Evolutionary conservation across 2,329 filamentous ascomycete species (phyloP).

Genomic region (Arthrobotrys megalospora): DNA sequence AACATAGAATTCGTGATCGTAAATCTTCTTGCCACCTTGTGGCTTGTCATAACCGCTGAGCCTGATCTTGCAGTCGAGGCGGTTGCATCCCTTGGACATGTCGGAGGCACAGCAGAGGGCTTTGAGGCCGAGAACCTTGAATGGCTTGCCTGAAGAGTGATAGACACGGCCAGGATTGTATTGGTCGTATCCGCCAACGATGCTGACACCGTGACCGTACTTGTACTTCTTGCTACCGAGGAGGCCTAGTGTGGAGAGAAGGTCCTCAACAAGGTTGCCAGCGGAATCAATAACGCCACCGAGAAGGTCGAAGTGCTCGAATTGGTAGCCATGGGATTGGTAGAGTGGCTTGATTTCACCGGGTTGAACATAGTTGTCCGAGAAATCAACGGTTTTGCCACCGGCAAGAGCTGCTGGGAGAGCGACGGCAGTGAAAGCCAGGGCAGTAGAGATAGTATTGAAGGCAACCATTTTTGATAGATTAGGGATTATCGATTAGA

Average conservation of each 20-base stretch:
- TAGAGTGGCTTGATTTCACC: constrained; percentile 46
- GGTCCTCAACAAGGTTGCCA: constrained; percentile 44
- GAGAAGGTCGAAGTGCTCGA: constrained; percentile 48
- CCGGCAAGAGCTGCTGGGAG: constrained; percentile 37
- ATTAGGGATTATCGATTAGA: constrained; percentile 60
- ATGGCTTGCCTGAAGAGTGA: constrained; percentile 42
- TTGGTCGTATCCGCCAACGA: constrained; percentile 42
- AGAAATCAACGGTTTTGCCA: constrained; percentile 37
- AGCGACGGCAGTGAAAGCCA: constrained; percentile 43
- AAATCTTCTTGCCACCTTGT: constrained; percentile 51
- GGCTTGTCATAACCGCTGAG: constrained; percentile 55
- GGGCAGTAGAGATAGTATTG: constrained; percentile 47
- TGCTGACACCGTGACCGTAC: constrained; percentile 47
- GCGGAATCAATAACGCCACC: constrained; percentile 45
- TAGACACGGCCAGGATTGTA: constrained; percentile 49
- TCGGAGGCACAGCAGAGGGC: constrained; percentile 53
- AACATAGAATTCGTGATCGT: constrained; percentile 56
- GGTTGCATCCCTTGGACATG: constrained; percentile 40
- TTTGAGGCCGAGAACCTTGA: constrained; percentile 47
- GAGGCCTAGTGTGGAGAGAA: constrained; percentile 42
- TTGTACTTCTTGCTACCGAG: constrained; percentile 25
- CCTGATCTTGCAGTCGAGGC: constrained; percentile 52
- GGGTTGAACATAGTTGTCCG: constrained; percentile 51
- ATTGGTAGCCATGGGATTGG: constrained; percentile 45
- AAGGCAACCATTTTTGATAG: constrained; percentile 61